phyloP scores from a whole-genome alignment of 345 rosid genomes.

The Citrus sp. region DNA sequence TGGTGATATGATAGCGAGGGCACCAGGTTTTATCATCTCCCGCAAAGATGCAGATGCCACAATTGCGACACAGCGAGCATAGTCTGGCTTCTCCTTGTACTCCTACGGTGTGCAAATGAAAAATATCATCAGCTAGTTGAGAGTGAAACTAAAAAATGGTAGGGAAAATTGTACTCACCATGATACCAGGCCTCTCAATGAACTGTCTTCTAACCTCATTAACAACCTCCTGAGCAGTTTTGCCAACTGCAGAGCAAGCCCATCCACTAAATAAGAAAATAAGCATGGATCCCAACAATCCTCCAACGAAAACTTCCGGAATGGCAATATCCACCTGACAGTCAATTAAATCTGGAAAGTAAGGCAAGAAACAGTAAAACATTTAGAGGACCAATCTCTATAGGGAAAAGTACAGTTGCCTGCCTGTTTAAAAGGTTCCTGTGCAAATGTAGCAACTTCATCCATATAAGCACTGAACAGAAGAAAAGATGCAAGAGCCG shows the following conservation, averaged over 20 bases:
- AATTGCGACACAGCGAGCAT: conserved; percentile 96
- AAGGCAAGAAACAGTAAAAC: neutral
- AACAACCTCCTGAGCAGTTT: conserved; percentile 99
- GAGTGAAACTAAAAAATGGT: neutral
- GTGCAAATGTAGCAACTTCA: conserved; percentile 89
- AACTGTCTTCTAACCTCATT: conserved; percentile 98
- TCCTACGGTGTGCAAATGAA: conserved; percentile 44
- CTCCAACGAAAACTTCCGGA: conserved; percentile 94
- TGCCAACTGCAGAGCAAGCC: conserved; percentile 97
- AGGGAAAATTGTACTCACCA: conserved; percentile 48
- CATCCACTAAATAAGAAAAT: conserved; percentile 92
- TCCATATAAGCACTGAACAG: conserved; percentile 99
- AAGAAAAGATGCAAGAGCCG: conserved; percentile 98
- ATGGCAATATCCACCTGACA: conserved; percentile 95
- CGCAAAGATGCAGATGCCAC: conserved; percentile 94
- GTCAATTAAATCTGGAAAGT: neutral
- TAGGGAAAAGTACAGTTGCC: conserved; percentile 7
- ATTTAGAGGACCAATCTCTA: neutral
- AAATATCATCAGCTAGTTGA: conserved; percentile 1
- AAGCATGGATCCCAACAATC: conserved; percentile 95
- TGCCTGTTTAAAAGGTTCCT: conserved; percentile 78
- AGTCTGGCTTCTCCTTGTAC: conserved; percentile 96
- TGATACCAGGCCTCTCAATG: conserved; percentile 98
- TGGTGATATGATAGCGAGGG: conserved; percentile 88
- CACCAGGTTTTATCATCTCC: conserved; percentile 99